Conservation (phyloP, 139 green algal species). For the Chlorella sp. region DNA sequence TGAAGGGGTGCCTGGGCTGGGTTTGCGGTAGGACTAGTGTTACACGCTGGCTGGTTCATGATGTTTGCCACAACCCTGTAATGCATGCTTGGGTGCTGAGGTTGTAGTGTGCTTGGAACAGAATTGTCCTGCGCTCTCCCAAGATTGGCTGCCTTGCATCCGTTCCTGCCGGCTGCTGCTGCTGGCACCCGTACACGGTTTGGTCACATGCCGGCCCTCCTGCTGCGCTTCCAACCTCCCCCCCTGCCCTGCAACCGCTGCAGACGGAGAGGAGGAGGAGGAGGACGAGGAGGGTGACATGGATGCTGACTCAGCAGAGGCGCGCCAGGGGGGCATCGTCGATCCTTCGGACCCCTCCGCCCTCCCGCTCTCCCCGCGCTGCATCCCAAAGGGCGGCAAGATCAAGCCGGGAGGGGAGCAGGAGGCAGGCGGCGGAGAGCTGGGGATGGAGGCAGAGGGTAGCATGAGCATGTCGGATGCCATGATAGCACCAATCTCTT, state of each 20-base stretch:
- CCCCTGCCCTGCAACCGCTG: background rate
- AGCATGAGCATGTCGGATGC: constrained; percentile 19
- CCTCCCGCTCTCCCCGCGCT: constrained; percentile 23
- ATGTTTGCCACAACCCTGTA: no score
- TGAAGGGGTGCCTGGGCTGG: background rate
- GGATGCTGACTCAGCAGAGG: constrained; percentile 6
- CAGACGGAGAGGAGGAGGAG: constrained; percentile 9
- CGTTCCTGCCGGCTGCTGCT: background rate
- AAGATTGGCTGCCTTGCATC: no score
- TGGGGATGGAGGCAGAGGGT: background rate
- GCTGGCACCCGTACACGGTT: background rate
- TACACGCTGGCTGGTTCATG: no score
- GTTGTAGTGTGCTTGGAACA: background rate
- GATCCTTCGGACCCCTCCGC: background rate
- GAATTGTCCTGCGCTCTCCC: no score
- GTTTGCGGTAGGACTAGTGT: no score
- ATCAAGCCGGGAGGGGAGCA: constrained; percentile 8
- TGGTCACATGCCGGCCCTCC: background rate
- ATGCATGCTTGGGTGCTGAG: background rate
- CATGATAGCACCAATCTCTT: background rate
- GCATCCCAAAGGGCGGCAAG: constrained; percentile 14
- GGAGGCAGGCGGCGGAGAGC: background rate
- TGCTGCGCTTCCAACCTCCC: background rate
- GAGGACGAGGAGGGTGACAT: constrained; percentile 11
- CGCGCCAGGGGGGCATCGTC: background rate